Conservation (phyloP, 2,329 filamentous ascomycete genomes). For the Pseudogymnoascus sp. region DNA sequence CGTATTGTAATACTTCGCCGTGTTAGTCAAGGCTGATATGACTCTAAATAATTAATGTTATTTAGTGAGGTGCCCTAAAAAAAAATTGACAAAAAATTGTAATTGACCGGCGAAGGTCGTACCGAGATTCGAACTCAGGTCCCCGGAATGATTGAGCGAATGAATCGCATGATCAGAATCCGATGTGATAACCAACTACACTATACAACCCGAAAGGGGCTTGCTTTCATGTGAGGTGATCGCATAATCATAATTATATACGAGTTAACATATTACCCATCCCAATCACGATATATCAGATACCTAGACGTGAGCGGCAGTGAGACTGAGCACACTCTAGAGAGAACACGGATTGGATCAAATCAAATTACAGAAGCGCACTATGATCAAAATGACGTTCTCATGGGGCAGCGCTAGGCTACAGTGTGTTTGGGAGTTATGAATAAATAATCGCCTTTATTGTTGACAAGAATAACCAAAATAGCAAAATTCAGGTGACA, state of each 20-base stretch:
- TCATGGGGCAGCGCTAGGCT: no score
- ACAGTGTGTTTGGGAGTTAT: no score
- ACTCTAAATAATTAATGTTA: background rate
- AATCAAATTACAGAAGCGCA: no score
- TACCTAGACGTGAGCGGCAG: no score
- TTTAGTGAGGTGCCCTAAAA: background rate
- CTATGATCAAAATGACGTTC: no score
- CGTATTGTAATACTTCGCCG: background rate
- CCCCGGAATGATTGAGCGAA: constrained; percentile 3
- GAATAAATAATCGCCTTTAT: no score
- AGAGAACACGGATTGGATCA: no score
- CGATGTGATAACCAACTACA: constrained; percentile 8
- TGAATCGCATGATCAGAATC: background rate
- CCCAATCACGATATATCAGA: no score
- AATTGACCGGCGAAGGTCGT: constrained; percentile 5
- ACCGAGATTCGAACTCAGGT: constrained; percentile 7
- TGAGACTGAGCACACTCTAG: no score
- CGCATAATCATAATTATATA: background rate
- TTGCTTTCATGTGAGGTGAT: background rate
- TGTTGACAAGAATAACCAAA: no score
- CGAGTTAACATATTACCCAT: no score
- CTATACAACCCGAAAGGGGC: constrained; percentile 6
- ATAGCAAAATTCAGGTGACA: no score
- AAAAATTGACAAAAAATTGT: background rate
- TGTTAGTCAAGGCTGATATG: background rate